These are phyloP conservation scores for Krasilnikovozyma curviuscula DNA, from an alignment of 768 basidiomycete genomes.

Conservation along the genomic window DNA sequence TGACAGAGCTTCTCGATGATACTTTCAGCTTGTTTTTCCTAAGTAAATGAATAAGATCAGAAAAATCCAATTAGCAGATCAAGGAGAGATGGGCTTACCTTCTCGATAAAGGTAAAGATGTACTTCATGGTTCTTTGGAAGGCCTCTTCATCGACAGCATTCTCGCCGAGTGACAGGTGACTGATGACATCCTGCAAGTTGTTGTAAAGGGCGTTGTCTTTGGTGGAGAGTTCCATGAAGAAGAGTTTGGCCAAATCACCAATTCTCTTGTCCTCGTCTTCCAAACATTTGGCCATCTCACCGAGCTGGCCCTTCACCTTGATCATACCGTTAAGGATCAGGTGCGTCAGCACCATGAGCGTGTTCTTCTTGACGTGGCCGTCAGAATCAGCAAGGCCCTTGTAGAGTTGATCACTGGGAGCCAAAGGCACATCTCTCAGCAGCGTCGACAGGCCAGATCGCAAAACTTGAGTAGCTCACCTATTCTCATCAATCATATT, in stretches of 20 bases:
- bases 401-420: conserved; percentile 58
- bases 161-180: conserved; percentile 72
- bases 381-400: conserved; percentile 70
- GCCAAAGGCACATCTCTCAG: neutral
- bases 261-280: conserved; percentile 70
- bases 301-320: conserved; percentile 98
- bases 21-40: conserved; percentile 96
- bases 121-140: conserved; percentile 88
- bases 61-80: neutral
- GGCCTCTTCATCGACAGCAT: conserved; percentile 75
- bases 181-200: conserved; percentile 96
- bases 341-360: conserved; percentile 88
- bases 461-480: conserved; percentile 8
- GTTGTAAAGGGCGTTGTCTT: conserved; percentile 98
- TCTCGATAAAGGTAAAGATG: conserved; percentile 93
- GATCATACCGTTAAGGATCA: conserved; percentile 97
- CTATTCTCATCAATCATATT: conserved; percentile 93
- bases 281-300: conserved; percentile 99
- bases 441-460: neutral
- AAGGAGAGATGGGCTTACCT: conserved; percentile 35
- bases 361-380: conserved; percentile 96
- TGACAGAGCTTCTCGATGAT: conserved; percentile 97
- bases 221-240: conserved; percentile 86
- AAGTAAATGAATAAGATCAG: neutral
- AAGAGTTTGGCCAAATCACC: conserved; percentile 92